Base-by-base conservation (phyloP, 202 grass and related monocot genomes). In the Panicum virgatum region DNA sequence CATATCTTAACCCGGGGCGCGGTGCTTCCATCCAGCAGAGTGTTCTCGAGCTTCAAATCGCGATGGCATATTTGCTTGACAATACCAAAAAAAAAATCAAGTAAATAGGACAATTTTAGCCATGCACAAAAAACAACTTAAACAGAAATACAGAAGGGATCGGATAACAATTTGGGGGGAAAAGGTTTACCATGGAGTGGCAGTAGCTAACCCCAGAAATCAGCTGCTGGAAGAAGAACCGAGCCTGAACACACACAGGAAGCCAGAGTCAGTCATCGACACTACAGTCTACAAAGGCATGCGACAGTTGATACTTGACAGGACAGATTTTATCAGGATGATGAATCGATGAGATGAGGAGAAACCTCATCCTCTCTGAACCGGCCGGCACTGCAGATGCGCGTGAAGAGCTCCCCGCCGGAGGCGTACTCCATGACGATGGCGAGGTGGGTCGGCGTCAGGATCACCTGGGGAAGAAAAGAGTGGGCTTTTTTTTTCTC, bases 221-320 rank as follows among this genome's bases (percentile, higher is more conserved):
- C 62, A 92, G 87, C 9, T 87, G 90, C 84, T 87, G 87, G 80
- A 87, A 92, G 66, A 92, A 92, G 84, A 78, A 92, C 0, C 87
- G 83, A 8, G 87, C 84, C 90, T 92, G 71, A 68, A 89, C 18
- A 74, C 1, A 8, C n/a, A 69, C 18, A 19, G 5, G 25, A 59
- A 64, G 4, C 36, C 34, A 79, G 59, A 77, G 29, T 80, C 65
- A 80, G n/a, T 14, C 77, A 37, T 53, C n/a, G 20, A 27, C 2
- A 40, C 77, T 40, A 40, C 39, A 40, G 6, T 40, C 32, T 75
- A 62, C 27, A 77, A n/a, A 0, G n/a, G 7, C 5, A 51, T 3
- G 37, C 60, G 68, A 64, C 1, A 29, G 46, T 29, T 30, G 68
- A 64, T 1, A 29, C 39, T 29, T 30, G 58, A 14, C 3, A 14